Conservation (phyloP, 768 basidiomycete species). For the Kondoa subrosea region DNA sequence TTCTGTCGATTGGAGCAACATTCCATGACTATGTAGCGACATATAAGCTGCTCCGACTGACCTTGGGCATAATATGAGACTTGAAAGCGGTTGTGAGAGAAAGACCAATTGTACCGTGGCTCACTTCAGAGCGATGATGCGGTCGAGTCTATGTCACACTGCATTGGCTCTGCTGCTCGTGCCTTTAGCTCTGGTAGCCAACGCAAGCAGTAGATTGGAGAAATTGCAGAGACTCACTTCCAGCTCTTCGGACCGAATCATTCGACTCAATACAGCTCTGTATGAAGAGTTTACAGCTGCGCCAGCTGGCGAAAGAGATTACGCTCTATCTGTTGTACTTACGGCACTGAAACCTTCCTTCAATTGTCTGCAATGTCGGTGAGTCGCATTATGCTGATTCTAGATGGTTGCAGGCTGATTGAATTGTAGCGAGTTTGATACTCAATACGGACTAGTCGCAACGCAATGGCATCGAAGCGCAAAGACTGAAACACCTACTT, state of each 20-base stretch:
- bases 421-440: constrained; percentile 19
- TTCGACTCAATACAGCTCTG: constrained; percentile 12
- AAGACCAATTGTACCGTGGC: neutral
- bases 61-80: neutral
- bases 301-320: constrained; percentile 48
- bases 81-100: neutral
- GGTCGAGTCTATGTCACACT: neutral
- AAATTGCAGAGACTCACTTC: neutral
- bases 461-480: constrained; percentile 45
- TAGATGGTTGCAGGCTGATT: neutral
- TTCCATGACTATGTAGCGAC: too few relatives aligned
- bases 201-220: neutral
- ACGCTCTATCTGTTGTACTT: constrained; percentile 71
- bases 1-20: neutral
- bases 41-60: too few relatives aligned
- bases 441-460: constrained; percentile 28
- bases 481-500: constrained; percentile 53
- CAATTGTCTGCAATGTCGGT: constrained; percentile 87
- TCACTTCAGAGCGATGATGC: too few relatives aligned
- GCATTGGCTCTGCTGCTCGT: neutral
- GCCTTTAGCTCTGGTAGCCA: neutral
- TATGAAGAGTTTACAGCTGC: constrained; percentile 58
- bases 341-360: constrained; percentile 68
- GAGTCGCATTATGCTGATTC: constrained; percentile 31
- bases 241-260: constrained; percentile 1